phyloP scores from a whole-genome alignment of 176 grass and related monocot species.

The Aegilops longissima region DNA sequence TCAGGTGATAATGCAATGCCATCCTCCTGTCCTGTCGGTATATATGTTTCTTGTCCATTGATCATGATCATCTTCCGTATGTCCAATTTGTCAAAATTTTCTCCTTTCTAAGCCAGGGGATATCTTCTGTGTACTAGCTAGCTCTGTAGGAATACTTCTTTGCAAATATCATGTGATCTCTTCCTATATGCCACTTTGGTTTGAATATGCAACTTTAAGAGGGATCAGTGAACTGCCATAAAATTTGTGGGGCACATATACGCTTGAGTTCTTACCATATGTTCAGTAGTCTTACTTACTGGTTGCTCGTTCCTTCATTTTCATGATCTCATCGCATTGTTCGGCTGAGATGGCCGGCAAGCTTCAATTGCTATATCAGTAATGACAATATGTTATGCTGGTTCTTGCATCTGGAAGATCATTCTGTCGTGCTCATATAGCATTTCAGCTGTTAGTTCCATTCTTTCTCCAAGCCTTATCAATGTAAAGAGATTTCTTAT shows the following conservation, averaged over 20 bases:
- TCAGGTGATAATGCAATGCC: neutral
- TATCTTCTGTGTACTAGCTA: neutral
- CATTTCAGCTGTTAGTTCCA: neutral
- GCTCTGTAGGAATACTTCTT: neutral
- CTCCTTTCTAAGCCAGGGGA: neutral
- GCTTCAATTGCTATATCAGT: neutral
- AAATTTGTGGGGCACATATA: neutral
- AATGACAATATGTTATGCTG: neutral
- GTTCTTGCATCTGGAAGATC: neutral
- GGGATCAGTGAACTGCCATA: too few relatives aligned
- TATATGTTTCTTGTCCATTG: neutral
- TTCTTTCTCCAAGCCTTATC: neutral
- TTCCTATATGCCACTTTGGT: neutral
- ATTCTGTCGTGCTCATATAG: neutral
- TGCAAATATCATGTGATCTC: neutral
- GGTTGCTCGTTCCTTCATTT: neutral
- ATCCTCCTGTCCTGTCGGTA: neutral
- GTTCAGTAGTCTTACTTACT: neutral
- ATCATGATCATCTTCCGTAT: neutral
- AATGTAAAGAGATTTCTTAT: neutral
- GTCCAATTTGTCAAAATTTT: neutral
- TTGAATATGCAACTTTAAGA: neutral
- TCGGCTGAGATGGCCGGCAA: neutral
- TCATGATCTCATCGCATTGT: neutral
- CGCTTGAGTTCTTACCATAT: neutral